These are phyloP conservation scores for Ophiostoma sp. DNA, from an alignment of 2,329 filamentous ascomycete species.

Conservation along the genomic window DNA sequence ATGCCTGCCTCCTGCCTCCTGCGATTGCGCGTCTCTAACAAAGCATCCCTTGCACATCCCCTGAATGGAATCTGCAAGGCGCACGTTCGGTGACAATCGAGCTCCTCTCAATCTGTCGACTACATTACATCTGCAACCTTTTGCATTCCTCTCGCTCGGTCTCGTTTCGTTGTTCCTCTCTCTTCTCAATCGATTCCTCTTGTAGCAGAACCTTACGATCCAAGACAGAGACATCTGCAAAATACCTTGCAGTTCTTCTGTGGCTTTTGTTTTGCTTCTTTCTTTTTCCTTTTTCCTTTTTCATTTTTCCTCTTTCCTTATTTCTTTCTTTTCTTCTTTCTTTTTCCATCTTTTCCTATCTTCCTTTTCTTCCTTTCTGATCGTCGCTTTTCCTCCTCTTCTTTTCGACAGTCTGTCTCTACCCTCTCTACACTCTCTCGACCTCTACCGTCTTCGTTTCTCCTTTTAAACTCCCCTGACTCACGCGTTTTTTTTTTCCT, in stretches of 20 bases:
- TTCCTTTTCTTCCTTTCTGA: neutral
- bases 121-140: neutral
- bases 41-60: neutral
- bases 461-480: conserved; percentile 1
- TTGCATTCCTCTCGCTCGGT: neutral
- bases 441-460: neutral
- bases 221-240: too few species aligned
- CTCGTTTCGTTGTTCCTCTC: conserved; percentile 1
- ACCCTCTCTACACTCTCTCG: neutral
- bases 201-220: too few species aligned
- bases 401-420: neutral
- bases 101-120: too few species aligned
- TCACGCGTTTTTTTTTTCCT: neutral
- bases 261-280: too few species aligned
- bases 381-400: neutral
- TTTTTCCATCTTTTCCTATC: neutral
- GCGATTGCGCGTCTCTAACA: conserved; percentile 7
- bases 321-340: too few species aligned
- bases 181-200: conserved; percentile 5
- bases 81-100: neutral
- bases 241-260: too few species aligned
- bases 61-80: neutral
- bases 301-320: neutral
- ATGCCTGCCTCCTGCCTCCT: neutral
- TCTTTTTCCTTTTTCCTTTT: neutral